Evolutionary conservation across 2,329 filamentous ascomycete genomes (phyloP).

Genomic region (Nemania sp.): DNA sequence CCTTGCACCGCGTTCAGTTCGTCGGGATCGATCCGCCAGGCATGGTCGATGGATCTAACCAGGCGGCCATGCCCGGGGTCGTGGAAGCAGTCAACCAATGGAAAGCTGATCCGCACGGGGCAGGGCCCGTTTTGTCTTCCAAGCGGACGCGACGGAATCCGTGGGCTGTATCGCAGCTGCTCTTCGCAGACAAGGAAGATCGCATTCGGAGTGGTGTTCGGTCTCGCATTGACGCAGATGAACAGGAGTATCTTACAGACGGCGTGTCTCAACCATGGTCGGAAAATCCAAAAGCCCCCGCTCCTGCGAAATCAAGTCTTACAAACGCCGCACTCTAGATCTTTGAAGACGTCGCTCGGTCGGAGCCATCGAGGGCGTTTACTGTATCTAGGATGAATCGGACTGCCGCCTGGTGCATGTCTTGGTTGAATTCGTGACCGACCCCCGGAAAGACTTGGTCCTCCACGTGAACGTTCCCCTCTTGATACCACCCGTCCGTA

Average conservation of each 20-base stretch:
- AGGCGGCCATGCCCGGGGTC: slow-evolving; percentile 48
- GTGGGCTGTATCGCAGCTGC: slow-evolving; percentile 48
- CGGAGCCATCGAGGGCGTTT: slow-evolving; percentile 36
- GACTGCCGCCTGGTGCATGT: slow-evolving; percentile 69
- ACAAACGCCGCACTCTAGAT: slow-evolving; percentile 28
- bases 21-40: slow-evolving; percentile 67
- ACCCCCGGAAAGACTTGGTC: slow-evolving; percentile 70
- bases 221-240: slow-evolving; percentile 39
- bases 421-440: slow-evolving; percentile 68
- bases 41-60: slow-evolving; percentile 44
- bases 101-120: slow-evolving; percentile 56
- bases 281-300: not conserved
- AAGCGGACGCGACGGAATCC: slow-evolving; percentile 56
- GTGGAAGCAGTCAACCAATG: slow-evolving; percentile 51
- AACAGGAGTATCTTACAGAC: slow-evolving; percentile 47
- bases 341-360: slow-evolving; percentile 31
- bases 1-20: slow-evolving; percentile 50
- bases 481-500: slow-evolving; percentile 54
- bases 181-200: slow-evolving; percentile 47
- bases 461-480: slow-evolving; percentile 59
- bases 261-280: slow-evolving; percentile 47
- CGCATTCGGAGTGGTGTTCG: slow-evolving; percentile 44
- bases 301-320: not conserved
- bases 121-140: slow-evolving; percentile 46
- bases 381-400: slow-evolving; percentile 61